Evolutionary conservation across 2,329 filamentous ascomycete species (phyloP).

Genomic region (Exophiala oligosperma): DNA sequence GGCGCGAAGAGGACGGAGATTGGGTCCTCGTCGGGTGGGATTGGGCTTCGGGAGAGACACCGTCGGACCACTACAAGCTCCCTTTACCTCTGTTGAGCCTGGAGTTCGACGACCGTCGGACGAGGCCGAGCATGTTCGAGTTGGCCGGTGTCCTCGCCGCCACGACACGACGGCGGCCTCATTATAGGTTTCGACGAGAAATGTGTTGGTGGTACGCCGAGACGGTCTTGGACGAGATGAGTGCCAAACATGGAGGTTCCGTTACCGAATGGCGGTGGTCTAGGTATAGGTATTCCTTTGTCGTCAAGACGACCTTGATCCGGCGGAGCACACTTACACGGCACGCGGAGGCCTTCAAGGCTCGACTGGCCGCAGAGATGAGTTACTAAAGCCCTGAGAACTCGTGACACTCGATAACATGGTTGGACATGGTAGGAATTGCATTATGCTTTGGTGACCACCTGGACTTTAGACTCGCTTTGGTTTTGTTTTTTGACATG

Average conservation of each 20-base stretch:
- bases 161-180: conserved; percentile 10
- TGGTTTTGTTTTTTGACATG: no score
- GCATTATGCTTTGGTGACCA: background rate
- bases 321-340: conserved; percentile 11
- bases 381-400: conserved; percentile 6
- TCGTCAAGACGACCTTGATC: conserved; percentile 22
- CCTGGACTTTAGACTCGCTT: no score
- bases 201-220: conserved; percentile 30
- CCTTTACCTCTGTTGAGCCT: conserved; percentile 25
- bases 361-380: conserved; percentile 18
- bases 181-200: conserved; percentile 21
- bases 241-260: conserved; percentile 12
- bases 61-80: conserved; percentile 22
- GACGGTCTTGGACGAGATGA: conserved; percentile 17
- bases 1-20: conserved; percentile 24
- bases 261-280: conserved; percentile 27
- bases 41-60: conserved; percentile 17
- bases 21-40: conserved; percentile 22
- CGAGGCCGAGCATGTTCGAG: conserved; percentile 9
- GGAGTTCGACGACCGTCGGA: conserved; percentile 10
- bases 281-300: conserved; percentile 25
- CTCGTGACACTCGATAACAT: background rate
- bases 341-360: conserved; percentile 22
- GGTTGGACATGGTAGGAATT: background rate
- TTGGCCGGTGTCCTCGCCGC: conserved; percentile 17